Conservation (phyloP, 805 yeast genomes). For the Kazachstania viticola region DNA sequence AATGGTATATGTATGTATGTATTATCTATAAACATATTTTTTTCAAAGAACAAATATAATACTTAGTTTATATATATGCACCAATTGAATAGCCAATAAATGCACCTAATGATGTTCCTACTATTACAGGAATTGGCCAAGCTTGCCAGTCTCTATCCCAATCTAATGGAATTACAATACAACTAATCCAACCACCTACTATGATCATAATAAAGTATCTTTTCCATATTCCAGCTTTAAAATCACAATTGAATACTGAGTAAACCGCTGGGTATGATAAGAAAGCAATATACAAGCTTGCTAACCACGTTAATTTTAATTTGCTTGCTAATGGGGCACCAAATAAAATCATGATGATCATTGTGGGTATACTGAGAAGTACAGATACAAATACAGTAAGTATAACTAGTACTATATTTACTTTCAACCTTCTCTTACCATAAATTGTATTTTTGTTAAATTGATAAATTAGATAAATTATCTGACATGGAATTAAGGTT, state of each 20-base stretch:
- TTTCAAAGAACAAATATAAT: not conserved
- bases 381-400: conserved; percentile 17
- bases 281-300: conserved; percentile 51
- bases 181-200: conserved; percentile 86
- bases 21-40: not conserved
- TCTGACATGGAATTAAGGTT: conserved; percentile 26
- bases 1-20: not conserved
- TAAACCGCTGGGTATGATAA: conserved; percentile 56
- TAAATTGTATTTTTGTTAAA: conserved; percentile 26
- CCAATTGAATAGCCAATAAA: conserved; percentile 44
- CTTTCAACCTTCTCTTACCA: conserved; percentile 24
- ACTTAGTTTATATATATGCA: conserved; percentile 16
- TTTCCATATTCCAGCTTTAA: conserved; percentile 34
- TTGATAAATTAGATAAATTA: conserved; percentile 26
- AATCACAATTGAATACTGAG: conserved; percentile 41
- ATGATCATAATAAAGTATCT: conserved; percentile 25
- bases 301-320: conserved; percentile 41
- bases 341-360: conserved; percentile 40
- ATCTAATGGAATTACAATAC: conserved; percentile 85
- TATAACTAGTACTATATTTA: conserved; percentile 15
- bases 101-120: conserved; percentile 71
- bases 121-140: conserved; percentile 84
- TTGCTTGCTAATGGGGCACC: conserved; percentile 70
- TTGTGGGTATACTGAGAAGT: conserved; percentile 17
- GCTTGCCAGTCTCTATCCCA: conserved; percentile 98